Conservation (phyloP, 768 basidiomycete genomes). For the Phylloporus arenicola region DNA sequence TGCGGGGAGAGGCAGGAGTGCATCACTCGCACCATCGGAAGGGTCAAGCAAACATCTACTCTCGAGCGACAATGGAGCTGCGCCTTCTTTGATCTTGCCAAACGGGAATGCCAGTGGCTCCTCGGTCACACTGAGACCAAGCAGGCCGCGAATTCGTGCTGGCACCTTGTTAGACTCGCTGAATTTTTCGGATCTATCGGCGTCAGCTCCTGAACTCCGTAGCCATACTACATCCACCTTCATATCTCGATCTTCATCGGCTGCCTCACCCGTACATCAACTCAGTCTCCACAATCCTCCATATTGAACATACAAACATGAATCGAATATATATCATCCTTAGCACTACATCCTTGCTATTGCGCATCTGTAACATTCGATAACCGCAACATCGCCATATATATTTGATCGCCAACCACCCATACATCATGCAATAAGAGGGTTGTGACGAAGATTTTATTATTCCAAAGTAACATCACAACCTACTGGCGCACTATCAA, state of each 20-base stretch:
- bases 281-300: constrained; percentile 10
- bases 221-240: constrained; percentile 8
- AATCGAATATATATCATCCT: constrained; percentile 15
- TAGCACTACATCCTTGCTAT: constrained; percentile 19
- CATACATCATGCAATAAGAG: too few species aligned
- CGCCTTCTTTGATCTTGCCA: constrained; percentile 8
- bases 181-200: constrained; percentile 16
- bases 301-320: constrained; percentile 25
- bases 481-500: constrained; percentile 12
- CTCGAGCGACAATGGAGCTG: constrained; percentile 10
- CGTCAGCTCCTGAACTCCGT: constrained; percentile 25
- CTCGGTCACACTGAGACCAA: constrained; percentile 20
- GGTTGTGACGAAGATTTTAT: not conserved
- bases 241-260: constrained; percentile 8
- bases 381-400: not conserved
- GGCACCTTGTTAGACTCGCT: constrained; percentile 4
- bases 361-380: constrained; percentile 1
- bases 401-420: too few species aligned
- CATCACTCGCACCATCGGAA: constrained; percentile 31
- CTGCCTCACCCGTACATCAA: constrained; percentile 10
- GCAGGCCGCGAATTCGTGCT: constrained; percentile 9
- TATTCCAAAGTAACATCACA: constrained; percentile 4
- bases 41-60: constrained; percentile 13
- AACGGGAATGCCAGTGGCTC: constrained; percentile 23
- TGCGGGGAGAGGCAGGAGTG: constrained; percentile 40